Base-by-base conservation (phyloP, 2,329 filamentous ascomycete genomes). In the Claviceps citrina region DNA sequence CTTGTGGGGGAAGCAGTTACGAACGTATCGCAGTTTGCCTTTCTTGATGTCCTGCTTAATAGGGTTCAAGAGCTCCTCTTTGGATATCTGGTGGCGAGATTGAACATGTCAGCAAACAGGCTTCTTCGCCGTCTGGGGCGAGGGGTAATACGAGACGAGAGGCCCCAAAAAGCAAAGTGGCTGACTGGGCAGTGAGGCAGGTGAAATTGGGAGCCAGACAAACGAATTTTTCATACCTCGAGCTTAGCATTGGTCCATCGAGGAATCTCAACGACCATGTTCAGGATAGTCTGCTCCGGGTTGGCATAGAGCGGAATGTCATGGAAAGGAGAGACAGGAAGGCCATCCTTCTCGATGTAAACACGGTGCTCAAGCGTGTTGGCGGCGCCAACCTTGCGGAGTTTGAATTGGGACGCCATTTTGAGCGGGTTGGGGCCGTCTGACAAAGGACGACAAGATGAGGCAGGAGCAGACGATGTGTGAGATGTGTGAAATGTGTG, bases 1-100 rank as follows among this genome's bases (percentile, higher is more conserved):
- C 78, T 98, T 96, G 82, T 98, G 91, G 56, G 91, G 91, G 78
- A 98, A 98, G 81, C 91, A 98, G 81, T 98, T 98, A 70, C 91
- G 86, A 63, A 98, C 91, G 64, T 81, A 98, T 60, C 91, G 84
- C 57, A 96, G 86, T 78, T 95, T 96, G 76, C 89, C 91, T 77
- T 98, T 96, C 83, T 98, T 96, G 66, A 78, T 77, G 65, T 98
- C 91, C 73, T 98, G 91, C 81, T 95, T 95, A 73, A 95, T 94
- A 62, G 89, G 89, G 75, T 95, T 96, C 63, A 96, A 81, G 59
- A 83, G 75, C 67, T 98, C 91, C 61, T 96, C 87, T 75, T 96
- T 96, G 73, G 83, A 93, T 73, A 96, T 95, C 87, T 95, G 44
- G 13, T 36, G 32, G 26, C 25, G 36, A n/a, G 13, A 32, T 22